A percentile compares a stretch with the other conserved stretches of the same genome.
Conservation (phyloP, 768 basidiomycete genomes). For the Tephrocybe sp. region DNA sequence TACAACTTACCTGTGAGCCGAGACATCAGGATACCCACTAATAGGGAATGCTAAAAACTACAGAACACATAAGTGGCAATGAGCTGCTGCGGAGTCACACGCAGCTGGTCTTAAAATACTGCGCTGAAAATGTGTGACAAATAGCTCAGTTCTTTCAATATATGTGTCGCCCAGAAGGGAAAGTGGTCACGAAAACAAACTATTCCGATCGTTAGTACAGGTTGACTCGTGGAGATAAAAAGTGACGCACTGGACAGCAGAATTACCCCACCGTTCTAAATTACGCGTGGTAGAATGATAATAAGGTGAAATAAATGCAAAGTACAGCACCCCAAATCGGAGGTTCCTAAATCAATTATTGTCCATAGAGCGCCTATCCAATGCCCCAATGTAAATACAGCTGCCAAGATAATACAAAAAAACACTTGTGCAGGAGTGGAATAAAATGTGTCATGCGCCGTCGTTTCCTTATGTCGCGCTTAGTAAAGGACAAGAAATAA, state of each 20-base stretch:
- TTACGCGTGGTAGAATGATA: background rate
- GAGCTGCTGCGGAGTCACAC: too few relatives aligned
- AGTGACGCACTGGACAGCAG: background rate
- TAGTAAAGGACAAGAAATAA: background rate
- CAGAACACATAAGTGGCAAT: too few relatives aligned
- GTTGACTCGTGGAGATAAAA: background rate
- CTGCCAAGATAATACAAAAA: background rate
- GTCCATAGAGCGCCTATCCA: background rate
- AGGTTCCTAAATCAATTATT: background rate
- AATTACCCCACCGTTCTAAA: constrained; percentile 3
- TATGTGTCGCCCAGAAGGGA: background rate
- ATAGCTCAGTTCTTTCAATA: too few relatives aligned
- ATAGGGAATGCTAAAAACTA: too few relatives aligned
- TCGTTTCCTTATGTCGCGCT: constrained; percentile 12
- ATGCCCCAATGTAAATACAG: background rate
- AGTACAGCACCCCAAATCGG: background rate
- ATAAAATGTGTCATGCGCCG: constrained; percentile 12
- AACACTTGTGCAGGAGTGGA: background rate
- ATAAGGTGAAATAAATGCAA: constrained; percentile 2
- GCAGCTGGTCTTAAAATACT: too few relatives aligned
- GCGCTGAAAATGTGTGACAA: too few relatives aligned
- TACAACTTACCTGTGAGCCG: too few relatives aligned
- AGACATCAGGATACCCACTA: too few relatives aligned
- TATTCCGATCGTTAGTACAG: background rate
- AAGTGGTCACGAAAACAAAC: background rate